Percentiles rank a stretch among this genome's conserved stretches.
phyloP scores from a whole-genome alignment of 768 basidiomycete genomes.

The Lactarius tabidus region DNA sequence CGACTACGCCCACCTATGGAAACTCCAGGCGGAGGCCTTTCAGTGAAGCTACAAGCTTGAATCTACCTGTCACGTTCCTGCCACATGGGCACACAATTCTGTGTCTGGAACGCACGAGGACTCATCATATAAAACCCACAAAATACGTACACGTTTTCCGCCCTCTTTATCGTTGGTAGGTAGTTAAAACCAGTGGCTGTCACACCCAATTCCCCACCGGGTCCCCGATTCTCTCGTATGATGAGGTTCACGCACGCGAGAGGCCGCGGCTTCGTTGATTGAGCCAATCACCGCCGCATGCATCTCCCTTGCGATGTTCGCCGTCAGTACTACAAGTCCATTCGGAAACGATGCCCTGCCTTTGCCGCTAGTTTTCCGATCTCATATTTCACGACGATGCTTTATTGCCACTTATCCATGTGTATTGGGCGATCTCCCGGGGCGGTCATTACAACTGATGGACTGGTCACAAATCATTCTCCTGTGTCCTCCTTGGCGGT shows the following conservation, averaged over 20 bases:
- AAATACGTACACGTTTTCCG: background rate
- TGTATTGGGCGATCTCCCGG: conserved; percentile 78
- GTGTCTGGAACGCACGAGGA: background rate
- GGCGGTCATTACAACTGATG: conserved; percentile 78
- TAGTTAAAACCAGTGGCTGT: background rate
- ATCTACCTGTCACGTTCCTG: background rate
- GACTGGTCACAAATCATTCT: conserved; percentile 81
- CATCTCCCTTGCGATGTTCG: conserved; percentile 65
- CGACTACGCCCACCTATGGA: conserved; percentile 73
- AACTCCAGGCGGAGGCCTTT: conserved; percentile 69
- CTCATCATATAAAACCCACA: background rate
- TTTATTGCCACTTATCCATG: background rate
- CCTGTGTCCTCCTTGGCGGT: conserved; percentile 82
- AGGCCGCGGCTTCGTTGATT: conserved; percentile 53
- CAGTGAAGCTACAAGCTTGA: background rate
- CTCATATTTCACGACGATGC: background rate
- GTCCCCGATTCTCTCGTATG: conserved; percentile 61
- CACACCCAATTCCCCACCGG: conserved; percentile 33
- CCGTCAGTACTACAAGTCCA: conserved; percentile 71
- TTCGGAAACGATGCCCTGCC: conserved; percentile 85
- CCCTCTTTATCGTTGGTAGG: background rate
- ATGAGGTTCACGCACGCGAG: conserved; percentile 67
- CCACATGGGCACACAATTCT: background rate
- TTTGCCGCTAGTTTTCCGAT: conserved; percentile 70
- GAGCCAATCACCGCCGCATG: conserved; percentile 88